phyloP scores from a whole-genome alignment of 2,329 filamentous ascomycete genomes.

The Aureobasidium lini region DNA sequence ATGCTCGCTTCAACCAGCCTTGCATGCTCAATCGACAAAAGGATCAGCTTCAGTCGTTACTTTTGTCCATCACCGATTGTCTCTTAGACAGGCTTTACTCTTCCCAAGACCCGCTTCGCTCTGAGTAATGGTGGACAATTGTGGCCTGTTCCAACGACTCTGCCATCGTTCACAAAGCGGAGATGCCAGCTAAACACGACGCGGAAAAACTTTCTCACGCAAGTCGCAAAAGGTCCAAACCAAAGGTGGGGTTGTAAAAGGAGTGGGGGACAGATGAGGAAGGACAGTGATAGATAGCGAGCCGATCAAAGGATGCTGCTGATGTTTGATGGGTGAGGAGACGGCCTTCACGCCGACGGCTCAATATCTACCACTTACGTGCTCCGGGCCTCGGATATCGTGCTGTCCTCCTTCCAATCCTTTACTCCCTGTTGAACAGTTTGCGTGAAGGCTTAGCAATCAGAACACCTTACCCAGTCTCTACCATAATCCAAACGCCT shows the following conservation, averaged over 20 bases:
- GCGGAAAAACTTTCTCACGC: background rate
- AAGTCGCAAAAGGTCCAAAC: background rate
- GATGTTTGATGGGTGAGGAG: background rate
- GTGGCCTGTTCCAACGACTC: too few relatives aligned
- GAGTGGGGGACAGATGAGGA: background rate
- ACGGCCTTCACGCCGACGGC: background rate
- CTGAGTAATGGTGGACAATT: too few relatives aligned
- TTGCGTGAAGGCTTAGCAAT: background rate
- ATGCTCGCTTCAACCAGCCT: too few relatives aligned
- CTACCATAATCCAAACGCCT: background rate
- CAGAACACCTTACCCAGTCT: background rate
- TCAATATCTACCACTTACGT: background rate
- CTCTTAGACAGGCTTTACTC: too few relatives aligned
- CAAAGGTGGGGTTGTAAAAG: background rate
- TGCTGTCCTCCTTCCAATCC: background rate
- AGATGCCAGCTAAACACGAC: too few relatives aligned
- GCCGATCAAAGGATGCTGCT: background rate
- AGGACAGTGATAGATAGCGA: background rate
- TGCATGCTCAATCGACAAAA: too few relatives aligned
- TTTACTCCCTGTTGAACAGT: background rate
- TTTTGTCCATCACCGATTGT: too few relatives aligned
- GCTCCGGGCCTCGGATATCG: constrained; percentile 3
- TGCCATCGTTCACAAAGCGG: background rate
- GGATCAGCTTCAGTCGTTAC: too few relatives aligned
- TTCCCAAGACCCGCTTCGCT: too few relatives aligned